Evolutionary conservation across 306 rosid species (phyloP).

Genomic region (Parietaria judaica): DNA sequence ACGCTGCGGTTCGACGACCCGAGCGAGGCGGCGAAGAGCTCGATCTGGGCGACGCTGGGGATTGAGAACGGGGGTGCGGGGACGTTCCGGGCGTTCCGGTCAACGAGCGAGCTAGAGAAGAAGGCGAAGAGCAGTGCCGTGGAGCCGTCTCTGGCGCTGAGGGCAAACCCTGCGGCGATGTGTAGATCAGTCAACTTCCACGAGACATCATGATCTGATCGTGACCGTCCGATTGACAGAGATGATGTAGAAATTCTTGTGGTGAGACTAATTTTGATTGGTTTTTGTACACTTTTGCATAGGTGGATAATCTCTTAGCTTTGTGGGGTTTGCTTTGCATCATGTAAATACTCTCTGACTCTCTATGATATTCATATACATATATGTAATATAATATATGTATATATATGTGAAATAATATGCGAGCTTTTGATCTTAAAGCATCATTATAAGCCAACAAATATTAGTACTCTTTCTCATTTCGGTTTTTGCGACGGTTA

Average conservation of each 20-base stretch:
- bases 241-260: neutral
- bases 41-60: conserved; percentile 90
- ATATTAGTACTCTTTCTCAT: no score
- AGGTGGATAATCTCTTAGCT: conserved; percentile 34
- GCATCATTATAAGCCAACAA: no score
- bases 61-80: conserved; percentile 66
- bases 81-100: conserved; percentile 61
- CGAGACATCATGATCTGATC: conserved; percentile 40
- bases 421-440: conserved; percentile 12
- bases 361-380: conserved; percentile 7
- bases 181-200: conserved; percentile 73
- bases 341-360: conserved; percentile 33
- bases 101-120: conserved; percentile 45
- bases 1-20: conserved; percentile 86
- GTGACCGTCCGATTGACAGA: neutral
- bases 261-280: conserved; percentile 33
- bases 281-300: conserved; percentile 27
- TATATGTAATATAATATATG: no score
- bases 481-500: no score
- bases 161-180: conserved; percentile 90
- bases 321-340: conserved; percentile 28
- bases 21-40: conserved; percentile 85
- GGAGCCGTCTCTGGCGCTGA: conserved; percentile 46
- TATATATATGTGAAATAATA: conserved; percentile 33
- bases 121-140: conserved; percentile 38